Percentiles rank a stretch among this genome's conserved stretches.
Evolutionary conservation across 208 protist genomes (phyloP).

Genomic region (Leptomonas pyrrhocoris): DNA sequence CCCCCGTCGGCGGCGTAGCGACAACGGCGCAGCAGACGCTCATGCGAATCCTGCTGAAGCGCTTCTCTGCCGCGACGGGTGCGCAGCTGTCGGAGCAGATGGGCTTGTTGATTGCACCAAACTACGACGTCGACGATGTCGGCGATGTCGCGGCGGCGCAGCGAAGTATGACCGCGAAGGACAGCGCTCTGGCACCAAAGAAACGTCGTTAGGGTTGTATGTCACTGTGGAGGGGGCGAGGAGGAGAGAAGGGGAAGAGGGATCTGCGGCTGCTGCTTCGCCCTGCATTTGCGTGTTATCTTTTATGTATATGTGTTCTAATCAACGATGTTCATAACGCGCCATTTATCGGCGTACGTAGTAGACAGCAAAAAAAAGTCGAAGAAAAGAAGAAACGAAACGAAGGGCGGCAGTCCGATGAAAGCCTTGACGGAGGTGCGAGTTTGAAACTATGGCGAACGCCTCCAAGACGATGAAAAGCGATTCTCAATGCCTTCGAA

Average conservation of each 20-base stretch:
- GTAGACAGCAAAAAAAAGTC: background rate
- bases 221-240: too few relatives aligned
- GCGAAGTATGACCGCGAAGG: constrained; percentile 25
- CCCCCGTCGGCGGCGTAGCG: constrained; percentile 45
- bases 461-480: too few relatives aligned
- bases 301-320: too few relatives aligned
- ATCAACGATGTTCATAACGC: background rate
- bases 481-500: too few relatives aligned
- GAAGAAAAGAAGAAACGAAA: background rate
- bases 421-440: background rate
- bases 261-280: background rate
- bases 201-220: background rate
- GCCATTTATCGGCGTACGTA: background rate
- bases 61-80: constrained; percentile 41
- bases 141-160: constrained; percentile 51
- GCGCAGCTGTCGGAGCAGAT: constrained; percentile 50
- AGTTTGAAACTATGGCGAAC: too few relatives aligned
- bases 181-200: background rate
- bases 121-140: constrained; percentile 46
- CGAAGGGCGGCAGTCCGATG: too few relatives aligned
- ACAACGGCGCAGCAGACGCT: constrained; percentile 52
- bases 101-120: constrained; percentile 45
- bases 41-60: constrained; percentile 44
- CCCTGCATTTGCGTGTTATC: background rate
- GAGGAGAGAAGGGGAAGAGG: background rate